Base-by-base conservation (phyloP, 2,329 filamentous ascomycete genomes). In the Fusarium sp. region DNA sequence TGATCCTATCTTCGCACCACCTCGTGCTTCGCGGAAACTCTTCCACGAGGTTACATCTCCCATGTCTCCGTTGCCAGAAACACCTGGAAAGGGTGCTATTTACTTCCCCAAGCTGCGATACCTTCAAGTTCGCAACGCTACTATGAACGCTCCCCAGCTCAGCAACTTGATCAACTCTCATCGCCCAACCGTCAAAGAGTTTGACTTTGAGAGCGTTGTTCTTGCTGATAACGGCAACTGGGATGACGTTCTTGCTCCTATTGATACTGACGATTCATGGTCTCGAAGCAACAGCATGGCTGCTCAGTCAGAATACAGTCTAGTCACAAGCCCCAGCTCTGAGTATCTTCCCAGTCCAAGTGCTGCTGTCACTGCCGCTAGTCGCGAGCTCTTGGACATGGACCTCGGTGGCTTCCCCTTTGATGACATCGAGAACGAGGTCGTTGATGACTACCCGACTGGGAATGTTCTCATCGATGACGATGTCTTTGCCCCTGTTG, bases 201-300 rank as follows among this genome's bases (percentile, higher is more conserved):
- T 95, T 76, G 90, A 94, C 77, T 94, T 97, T 78, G 90, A 94
- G 76, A 90, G 92, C 67, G 90, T 94, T 20, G 84, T 87, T 30
- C 85, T 97, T 45, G 85, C 89, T 53, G 86, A 87, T 65, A 84
- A 84, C 34, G 93, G 92, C 29, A 91, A 85, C 61, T 97, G 93
- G 93, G 91, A 96, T 62, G 91, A 94, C 30, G 93, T 93, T 0
- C 86, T 97, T n/a, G 88, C 89, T 41, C 91, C 92, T 3, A 82
- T 97, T 60, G 78, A 83, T 67, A 80, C 74, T 67, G 82, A 77
- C 74, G 83, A 78, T 67, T 81, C 72, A n/a, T 82, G 80, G 80
- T 79, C 77, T 27, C 66, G 74, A 24, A 75, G 75, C 47, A 78
- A 75, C 64, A 78, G 75, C 49, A 40, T 74, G 40, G 47, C 70